A percentile compares a stretch with the other conserved stretches of the same genome.
These are phyloP conservation scores for Melanomma pulvis-pyrius DNA, from an alignment of 495 filamentous ascomycete genomes.

Conservation along the genomic window DNA sequence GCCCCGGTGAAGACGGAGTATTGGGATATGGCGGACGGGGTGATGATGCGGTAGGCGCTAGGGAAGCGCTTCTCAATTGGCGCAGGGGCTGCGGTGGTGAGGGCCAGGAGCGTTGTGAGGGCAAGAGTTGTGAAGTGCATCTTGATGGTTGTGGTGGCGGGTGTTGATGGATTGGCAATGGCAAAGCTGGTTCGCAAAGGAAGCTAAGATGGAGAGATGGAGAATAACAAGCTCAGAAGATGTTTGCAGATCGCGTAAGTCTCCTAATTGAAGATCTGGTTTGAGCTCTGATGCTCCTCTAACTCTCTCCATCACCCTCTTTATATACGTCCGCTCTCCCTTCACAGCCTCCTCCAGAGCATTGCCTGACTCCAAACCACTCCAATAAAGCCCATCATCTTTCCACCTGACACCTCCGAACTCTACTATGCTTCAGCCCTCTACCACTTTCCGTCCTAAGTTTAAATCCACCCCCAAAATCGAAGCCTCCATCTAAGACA, in stretches of 20 bases:
- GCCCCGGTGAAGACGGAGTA: conserved; percentile 20
- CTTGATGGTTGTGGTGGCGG: neutral
- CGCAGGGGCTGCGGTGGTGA: conserved; percentile 11
- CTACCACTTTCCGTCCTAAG: neutral
- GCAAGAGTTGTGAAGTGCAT: conserved; percentile 9
- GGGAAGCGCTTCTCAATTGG: neutral
- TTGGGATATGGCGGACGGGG: conserved; percentile 2
- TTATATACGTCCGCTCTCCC: neutral
- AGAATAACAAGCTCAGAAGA: neutral
- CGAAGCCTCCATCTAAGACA: neutral
- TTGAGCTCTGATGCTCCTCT: neutral
- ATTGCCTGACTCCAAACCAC: neutral
- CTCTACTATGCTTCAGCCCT: neutral
- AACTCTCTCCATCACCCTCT: neutral
- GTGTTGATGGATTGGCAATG: too few species aligned
- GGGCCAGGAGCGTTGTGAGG: conserved; percentile 10
- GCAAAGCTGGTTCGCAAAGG: too few species aligned
- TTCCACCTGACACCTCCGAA: neutral
- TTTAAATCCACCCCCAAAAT: neutral
- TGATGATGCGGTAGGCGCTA: neutral
- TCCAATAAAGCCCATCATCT: neutral
- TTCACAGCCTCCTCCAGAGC: neutral
- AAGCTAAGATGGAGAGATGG: too few species aligned
- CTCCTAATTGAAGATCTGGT: neutral
- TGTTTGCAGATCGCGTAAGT: neutral